Evolutionary conservation across 164 flowering plant genomes (phyloP), one percentile per base, ranked within the genome.

Genomic region (Stephania japonica): DNA sequence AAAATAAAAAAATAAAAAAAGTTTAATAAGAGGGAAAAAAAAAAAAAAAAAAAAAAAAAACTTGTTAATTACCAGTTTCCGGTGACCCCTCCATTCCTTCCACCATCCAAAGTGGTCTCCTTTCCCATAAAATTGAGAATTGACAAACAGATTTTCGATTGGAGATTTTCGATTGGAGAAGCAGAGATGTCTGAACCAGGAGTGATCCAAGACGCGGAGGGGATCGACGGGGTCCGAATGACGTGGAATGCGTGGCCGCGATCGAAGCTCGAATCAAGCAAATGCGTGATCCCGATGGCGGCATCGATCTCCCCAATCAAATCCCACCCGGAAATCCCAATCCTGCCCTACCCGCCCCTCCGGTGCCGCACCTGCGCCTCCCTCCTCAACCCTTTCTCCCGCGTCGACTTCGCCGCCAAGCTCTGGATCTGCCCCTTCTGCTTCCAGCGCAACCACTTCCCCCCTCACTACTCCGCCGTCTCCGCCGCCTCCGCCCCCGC

Each of bases 351-450:
- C 83, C 71, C 83, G 6, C 97, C 99, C 4, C 91, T 95, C 68
- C 89, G 93, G 0, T 95, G 99, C 80, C 84, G 82, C 75, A 85
- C 92, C 70, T 95, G 99, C 81, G n/a, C 81, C 9, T 75, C 87
- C 70, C 73, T 77, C 59, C 85, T 93, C 77, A 93, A 88, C 75
- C 86, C 94, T 23, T 88, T 78, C 74, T 71, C 78, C 61, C 89
- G 87, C 41, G 97, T 93, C 59, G 99, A 95, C 74, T 90, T 86
- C 85, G 23, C 81, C 12, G 91, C 92, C 71, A 91, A 86, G 81
- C 88, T 91, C 78, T 95, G 99, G 99, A 91, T 88, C 92, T 95
- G 98, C 78, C 98, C 96, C 0, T 87, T 95, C 67, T 93, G 98
- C 78, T 88, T 79, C 73, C 90, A 88, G 75, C 87, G 99, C 70